phyloP scores from a whole-genome alignment of 2,329 filamentous ascomycete species.

The Talaromyces sp. region DNA sequence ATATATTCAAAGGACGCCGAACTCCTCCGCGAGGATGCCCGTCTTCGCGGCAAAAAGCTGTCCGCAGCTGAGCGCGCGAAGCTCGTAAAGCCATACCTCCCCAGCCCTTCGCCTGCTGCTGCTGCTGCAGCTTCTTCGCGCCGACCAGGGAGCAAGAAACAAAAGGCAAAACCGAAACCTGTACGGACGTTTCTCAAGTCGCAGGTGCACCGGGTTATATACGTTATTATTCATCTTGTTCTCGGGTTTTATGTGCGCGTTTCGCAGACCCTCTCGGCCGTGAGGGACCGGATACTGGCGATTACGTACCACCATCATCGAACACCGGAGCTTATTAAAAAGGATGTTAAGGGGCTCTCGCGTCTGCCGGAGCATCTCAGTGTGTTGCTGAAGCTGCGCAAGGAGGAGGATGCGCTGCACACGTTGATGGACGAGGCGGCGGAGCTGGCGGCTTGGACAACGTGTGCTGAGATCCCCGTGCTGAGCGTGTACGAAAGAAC shows the following conservation, averaged over 20 bases:
- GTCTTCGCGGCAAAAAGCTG: slow-evolving; percentile 36
- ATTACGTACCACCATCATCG: slow-evolving; percentile 93
- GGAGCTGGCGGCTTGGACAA: slow-evolving; percentile 89
- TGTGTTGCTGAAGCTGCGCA: slow-evolving; percentile 70
- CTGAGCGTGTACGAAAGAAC: slow-evolving; percentile 90
- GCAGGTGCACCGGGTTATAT: slow-evolving; percentile 40
- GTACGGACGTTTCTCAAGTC: slow-evolving; percentile 41
- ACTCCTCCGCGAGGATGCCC: slow-evolving; percentile 35
- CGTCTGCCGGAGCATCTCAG: slow-evolving; percentile 81
- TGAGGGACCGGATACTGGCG: slow-evolving; percentile 71
- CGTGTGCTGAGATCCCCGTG: slow-evolving; percentile 78
- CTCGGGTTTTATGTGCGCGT: slow-evolving; percentile 86
- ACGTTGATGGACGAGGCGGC: slow-evolving; percentile 83
- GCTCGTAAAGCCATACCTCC: slow-evolving; percentile 50
- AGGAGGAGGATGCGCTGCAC: slow-evolving; percentile 69
- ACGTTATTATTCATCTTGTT: slow-evolving; percentile 58
- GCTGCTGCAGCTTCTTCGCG: slow-evolving; percentile 17
- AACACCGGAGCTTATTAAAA: slow-evolving; percentile 84
- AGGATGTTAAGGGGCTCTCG: slow-evolving; percentile 71
- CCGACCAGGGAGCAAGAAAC: slow-evolving; percentile 13
- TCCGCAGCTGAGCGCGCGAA: slow-evolving; percentile 45
- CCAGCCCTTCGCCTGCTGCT: slow-evolving; percentile 28
- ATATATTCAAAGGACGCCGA: slow-evolving; percentile 28
- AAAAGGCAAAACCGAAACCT: slow-evolving; percentile 20
- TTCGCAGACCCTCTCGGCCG: slow-evolving; percentile 71